These are phyloP conservation scores for Neurospora crassa DNA, from an alignment of 2,329 filamentous ascomycete species.

Conservation along the genomic window DNA sequence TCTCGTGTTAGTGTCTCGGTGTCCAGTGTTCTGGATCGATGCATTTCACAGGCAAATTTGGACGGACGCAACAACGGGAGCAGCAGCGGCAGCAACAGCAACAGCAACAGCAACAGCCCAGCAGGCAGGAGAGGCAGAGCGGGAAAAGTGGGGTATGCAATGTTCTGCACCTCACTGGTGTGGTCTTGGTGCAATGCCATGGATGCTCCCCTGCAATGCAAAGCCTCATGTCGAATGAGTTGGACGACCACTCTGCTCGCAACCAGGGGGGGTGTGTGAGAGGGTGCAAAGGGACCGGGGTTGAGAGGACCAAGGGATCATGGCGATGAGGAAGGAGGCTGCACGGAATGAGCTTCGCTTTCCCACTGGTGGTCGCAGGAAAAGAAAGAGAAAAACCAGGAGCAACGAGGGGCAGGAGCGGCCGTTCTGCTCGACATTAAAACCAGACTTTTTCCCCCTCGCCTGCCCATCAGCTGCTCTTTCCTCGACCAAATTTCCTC, in stretches of 20 bases:
- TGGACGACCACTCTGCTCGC: not conserved
- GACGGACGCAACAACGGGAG: not conserved
- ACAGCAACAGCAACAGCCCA: not conserved
- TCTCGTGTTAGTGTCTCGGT: not conserved
- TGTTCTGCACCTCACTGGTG: not conserved
- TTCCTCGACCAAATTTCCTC: constrained; percentile 22
- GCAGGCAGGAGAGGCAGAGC: not conserved
- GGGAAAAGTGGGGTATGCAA: constrained; percentile 1
- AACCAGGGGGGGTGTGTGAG: not conserved
- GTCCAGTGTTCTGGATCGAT: not conserved
- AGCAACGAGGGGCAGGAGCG: constrained; percentile 3
- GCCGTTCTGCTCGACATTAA: constrained; percentile 26
- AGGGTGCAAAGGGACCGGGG: not conserved
- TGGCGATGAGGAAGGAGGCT: not conserved
- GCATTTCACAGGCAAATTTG: not conserved
- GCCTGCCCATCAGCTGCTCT: constrained; percentile 27
- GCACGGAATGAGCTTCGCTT: not conserved
- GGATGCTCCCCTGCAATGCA: not conserved
- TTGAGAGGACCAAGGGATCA: not conserved
- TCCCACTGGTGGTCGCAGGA: constrained; percentile 2
- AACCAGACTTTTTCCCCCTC: constrained; percentile 37
- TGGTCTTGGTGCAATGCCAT: not conserved
- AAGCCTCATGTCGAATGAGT: not conserved
- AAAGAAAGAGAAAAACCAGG: constrained; percentile 10
- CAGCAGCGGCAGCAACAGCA: not conserved